Evolutionary conservation across 2,329 filamentous ascomycete species (phyloP), one percentile per base, ranked within the genome.

Genomic region (Neurospora crassa): DNA sequence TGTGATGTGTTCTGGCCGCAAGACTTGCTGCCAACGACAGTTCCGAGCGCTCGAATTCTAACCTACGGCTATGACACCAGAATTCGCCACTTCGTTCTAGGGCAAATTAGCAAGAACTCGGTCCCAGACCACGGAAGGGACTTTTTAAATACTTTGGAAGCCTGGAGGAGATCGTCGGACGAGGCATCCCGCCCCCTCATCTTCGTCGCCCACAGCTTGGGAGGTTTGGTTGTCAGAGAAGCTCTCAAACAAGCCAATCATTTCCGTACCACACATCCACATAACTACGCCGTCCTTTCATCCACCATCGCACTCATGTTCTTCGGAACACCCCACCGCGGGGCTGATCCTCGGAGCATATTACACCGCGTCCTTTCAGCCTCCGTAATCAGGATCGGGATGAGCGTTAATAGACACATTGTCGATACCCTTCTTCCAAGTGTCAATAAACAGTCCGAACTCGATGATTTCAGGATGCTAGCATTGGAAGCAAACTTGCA

Each of bases 111-210:
- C 71, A 71, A 74, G 40, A 78, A 75, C 24, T 77, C 74, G 1
- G 74, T 80, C 1, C 78, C 78, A 69, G 77, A 81, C 68, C 77
- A 79, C 68, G 79, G 79, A 0, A 76, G 76, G 73, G 76, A 81
- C 70, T 75, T 82, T 34, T 73, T 82, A 5, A 73, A 77, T 10
- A 74, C 71, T 2, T 71, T 82, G 8, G 79, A 81, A 68, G 76
- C 76, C 16, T 67, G 73, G 24, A 78, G 79, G 1, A 74, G 76
- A 3, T 20, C 37, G 1, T 45, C 18, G 10, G 18, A 20, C 1
- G 74, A 75, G 5, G 72, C 74, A n/a, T 14, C 20, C 3, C 74
- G 77, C 24, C 78, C 79, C 18, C 16, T 80, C 5, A 14, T 80
- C 1, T 78, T 79, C 70, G 67, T 80, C 14, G 77, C 74, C 3